A percentile compares a stretch with the other conserved stretches of the same genome.
Conservation (phyloP, 176 grass and related monocot genomes). For the Echinochloa phyllopogon region DNA sequence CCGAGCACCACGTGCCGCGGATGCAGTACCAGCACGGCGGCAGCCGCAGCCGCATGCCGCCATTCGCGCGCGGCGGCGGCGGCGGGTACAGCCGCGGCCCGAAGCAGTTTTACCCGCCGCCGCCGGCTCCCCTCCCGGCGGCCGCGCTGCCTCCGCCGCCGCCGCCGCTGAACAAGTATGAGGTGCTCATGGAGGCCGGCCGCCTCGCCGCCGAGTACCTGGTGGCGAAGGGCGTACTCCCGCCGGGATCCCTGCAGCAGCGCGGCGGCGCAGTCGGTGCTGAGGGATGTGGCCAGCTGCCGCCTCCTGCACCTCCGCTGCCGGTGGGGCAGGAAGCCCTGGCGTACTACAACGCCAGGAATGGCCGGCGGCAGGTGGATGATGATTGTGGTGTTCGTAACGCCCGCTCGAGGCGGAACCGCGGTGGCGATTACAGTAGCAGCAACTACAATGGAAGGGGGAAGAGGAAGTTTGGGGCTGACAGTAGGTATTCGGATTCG, state of each 20-base stretch:
- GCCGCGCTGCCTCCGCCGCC: background rate
- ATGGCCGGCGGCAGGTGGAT: slow-evolving; percentile 51
- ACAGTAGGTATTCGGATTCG: slow-evolving; percentile 67
- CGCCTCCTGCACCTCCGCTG: background rate
- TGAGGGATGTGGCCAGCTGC: slow-evolving; percentile 39
- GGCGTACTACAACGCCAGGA: slow-evolving; percentile 20
- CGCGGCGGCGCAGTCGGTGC: slow-evolving; percentile 24
- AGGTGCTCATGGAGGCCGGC: slow-evolving; percentile 88
- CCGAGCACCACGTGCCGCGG: background rate
- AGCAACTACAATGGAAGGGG: slow-evolving; percentile 58
- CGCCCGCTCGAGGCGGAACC: slow-evolving; percentile 27
- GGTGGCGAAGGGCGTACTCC: slow-evolving; percentile 77
- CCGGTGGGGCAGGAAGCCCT: slow-evolving; percentile 31
- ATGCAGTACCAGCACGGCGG: slow-evolving; percentile 56
- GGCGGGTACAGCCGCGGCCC: slow-evolving; percentile 31
- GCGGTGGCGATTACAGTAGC: slow-evolving; percentile 34
- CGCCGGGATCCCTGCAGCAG: slow-evolving; percentile 56
- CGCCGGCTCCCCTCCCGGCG: background rate
- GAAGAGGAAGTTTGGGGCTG: slow-evolving; percentile 63
- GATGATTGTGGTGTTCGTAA: slow-evolving; percentile 53
- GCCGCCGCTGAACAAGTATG: slow-evolving; percentile 52
- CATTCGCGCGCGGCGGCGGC: slow-evolving; percentile 46
- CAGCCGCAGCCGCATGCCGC: slow-evolving; percentile 49
- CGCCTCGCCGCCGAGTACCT: slow-evolving; percentile 94
- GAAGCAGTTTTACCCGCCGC: slow-evolving; percentile 51